Evolutionary conservation across 148 eudicot species (phyloP), one percentile per base, ranked within the genome.

Genomic region (Camellia granthamiana): DNA sequence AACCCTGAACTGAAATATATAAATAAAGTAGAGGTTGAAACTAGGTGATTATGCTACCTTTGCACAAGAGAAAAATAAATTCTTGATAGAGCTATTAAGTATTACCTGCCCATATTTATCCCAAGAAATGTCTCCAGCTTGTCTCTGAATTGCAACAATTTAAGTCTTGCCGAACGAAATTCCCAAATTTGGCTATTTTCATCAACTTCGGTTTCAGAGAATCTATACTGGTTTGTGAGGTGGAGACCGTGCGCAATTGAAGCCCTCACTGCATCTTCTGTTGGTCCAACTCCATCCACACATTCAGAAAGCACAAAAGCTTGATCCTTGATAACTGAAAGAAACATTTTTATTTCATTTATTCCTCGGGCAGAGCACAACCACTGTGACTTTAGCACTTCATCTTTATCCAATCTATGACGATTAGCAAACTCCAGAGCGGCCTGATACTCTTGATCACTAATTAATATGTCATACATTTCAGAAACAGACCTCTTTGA

Each of bases 111-210:
- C 98, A 91, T 93, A 86, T 93, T 93, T 79, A 96, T 91, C 55
- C 99, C 99, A 82, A 96, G 90, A 86, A 93, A 96, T 68, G 99
- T 93, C 84, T 96, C 98, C 79, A 96, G 91, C 88, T 94, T 90
- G 85, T 96, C 99, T 86, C 84, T 86, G 87, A 88, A 93, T 78
- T 92, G 99, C 87, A 96, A 82, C 69, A 96, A 75, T 84, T 88
- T 92, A 69, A 96, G 94, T 80, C 99, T 87, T 71, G 89, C 84
- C 81, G 93, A 58, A 79, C 92, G 94, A 76, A 83, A 90, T 83
- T 93, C 90, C 99, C 98, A 92, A 49, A 83, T 79, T 73, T 79
- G 88, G n/a, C 83, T 84, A 81, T 75, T 64, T 74, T 78, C 81
- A 72, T 81, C 83, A 69, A 65, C 85, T 44, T 83, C 85, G 55